Base-by-base conservation (phyloP, 75 land plant species). In the Chamaecyparis obtusa region DNA sequence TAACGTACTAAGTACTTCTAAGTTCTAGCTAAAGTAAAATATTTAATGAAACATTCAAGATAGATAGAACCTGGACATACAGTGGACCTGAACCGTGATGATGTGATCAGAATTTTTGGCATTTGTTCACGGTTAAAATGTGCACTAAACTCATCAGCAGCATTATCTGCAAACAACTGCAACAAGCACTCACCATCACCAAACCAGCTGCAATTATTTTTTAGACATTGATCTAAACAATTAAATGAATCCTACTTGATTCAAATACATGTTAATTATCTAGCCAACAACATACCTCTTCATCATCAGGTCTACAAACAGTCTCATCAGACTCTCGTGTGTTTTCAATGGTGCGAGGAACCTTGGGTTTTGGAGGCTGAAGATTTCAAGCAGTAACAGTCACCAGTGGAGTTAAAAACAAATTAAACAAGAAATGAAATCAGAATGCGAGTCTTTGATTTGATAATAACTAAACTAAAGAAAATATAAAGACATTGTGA, bases 311-410 rank as follows among this genome's bases (percentile, higher is more conserved):
- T 54, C 57, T 91, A 82, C 95, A 98, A 64, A 95, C 91, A 46
- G 99, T 98, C 91, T 98, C 99, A 88, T 98, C 99, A 27, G 84
- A 17, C 89, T 98, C 99, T 54, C 99, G 90, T 0, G 99, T 96
- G 87, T 96, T 98, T 87, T 98, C 99, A 86, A 96, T 96, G 0
- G 99, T 98, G 13, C 91, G 91, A 64, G 99, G 99, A 54, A 90
- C 75, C 88, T 92, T 90, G 86, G 90, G 93, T 2, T 93, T 89
- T 16, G 96, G 94, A 35, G 94, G 95, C 96, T 96, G 91, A 56
- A 89, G 30, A 27, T 51, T 74, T 71, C 57, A 74, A 87, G 81
- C 74, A 55, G 46, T 24, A 32, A 83, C n/a, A 27, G 14, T 24
- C 32, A 78, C 46, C 21, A 49, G 46, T 81, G 27, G 21, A 44